Evolutionary conservation across 345 rosid species (phyloP).

Genomic region (Anacardium occidentale): DNA sequence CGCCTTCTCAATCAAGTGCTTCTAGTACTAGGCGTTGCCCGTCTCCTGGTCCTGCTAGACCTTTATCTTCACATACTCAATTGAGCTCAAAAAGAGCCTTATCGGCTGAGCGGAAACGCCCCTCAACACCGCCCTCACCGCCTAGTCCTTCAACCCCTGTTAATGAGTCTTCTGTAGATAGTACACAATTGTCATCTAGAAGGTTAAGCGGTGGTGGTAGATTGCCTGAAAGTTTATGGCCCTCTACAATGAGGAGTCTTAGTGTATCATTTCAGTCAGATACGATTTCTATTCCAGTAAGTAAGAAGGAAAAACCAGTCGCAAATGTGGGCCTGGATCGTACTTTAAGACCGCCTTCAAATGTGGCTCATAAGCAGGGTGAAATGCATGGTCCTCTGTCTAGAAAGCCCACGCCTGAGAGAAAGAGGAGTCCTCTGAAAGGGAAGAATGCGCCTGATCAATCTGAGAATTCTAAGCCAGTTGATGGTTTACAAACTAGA

Average conservation of each 20-base stretch:
- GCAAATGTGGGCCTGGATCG: slow-evolving; percentile 58
- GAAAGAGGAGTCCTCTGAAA: slow-evolving; percentile 75
- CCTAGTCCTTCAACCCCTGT: slow-evolving; percentile 67
- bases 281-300: slow-evolving; percentile 70
- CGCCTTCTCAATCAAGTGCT: slow-evolving; percentile 57
- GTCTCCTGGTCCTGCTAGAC: slow-evolving; percentile 69
- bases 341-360: slow-evolving; percentile 78
- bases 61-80: slow-evolving; percentile 46
- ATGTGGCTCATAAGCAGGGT: slow-evolving; percentile 65
- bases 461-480: slow-evolving; percentile 90
- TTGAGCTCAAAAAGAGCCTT: slow-evolving; percentile 62
- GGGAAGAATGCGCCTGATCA: slow-evolving; percentile 81
- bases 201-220: slow-evolving; percentile 60
- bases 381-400: slow-evolving; percentile 46
- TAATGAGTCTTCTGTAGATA: slow-evolving; percentile 55
- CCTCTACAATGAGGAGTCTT: slow-evolving; percentile 98
- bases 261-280: slow-evolving; percentile 94
- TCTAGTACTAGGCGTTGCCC: slow-evolving; percentile 54
- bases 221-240: slow-evolving; percentile 93
- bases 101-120: slow-evolving; percentile 90
- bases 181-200: slow-evolving; percentile 49
- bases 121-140: slow-evolving; percentile 74
- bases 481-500: slow-evolving; percentile 61
- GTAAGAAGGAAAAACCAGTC: slow-evolving; percentile 80
- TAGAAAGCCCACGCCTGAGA: slow-evolving; percentile 78